Base-by-base conservation (phyloP, 2,329 filamentous ascomycete species). In the Venturia aucupariae region DNA sequence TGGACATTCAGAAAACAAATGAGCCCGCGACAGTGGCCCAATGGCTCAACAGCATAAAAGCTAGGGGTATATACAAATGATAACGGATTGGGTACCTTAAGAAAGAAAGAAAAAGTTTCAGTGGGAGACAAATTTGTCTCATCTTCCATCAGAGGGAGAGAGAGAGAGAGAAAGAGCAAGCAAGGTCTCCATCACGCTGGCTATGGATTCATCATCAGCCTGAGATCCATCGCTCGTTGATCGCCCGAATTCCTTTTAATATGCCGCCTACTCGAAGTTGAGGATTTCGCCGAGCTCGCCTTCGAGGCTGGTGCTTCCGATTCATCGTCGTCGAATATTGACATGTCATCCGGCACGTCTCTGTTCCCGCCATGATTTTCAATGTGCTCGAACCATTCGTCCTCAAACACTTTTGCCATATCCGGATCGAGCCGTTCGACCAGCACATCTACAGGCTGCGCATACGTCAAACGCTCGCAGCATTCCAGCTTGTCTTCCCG, bases 401-500 rank as follows among this genome's bases (percentile, higher is more conserved):
- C 32, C 39, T 63, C 51, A n/a, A 63, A 63, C 11, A 27, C 35
- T 7, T 22, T 24, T 19, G 30, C 13, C 4, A 63, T 46, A 13
- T 46, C 27, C 15, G 44, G 30, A 39, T 64, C 63, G 22, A 64
- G 39, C 27, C 32, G 41, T 27, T 60, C 63, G n/a, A 54, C 63
- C 22, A 70, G 61, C 39, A 67, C 44, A 46, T 68, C 67, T 22
- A 67, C 54, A 22, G 71, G 71, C 61, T 71, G 69, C 22, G 60
- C 65, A 51, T 70, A 72, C 30, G 69, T 67, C 10, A 71, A 44
- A 24, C 71, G 64, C 39, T 70, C 70, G 42, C 70, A 71, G 15
- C 69, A 65, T 54, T 71, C 70, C 7, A 72, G 65, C 44, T 71
- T 65, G 27, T 72, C 71, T 44, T 72, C 15, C 64, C 67, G 63